These are phyloP conservation scores for Thermomucor indicae-seudaticae DNA, from an alignment of 371 early-diverging fungal species.

Conservation along the genomic window DNA sequence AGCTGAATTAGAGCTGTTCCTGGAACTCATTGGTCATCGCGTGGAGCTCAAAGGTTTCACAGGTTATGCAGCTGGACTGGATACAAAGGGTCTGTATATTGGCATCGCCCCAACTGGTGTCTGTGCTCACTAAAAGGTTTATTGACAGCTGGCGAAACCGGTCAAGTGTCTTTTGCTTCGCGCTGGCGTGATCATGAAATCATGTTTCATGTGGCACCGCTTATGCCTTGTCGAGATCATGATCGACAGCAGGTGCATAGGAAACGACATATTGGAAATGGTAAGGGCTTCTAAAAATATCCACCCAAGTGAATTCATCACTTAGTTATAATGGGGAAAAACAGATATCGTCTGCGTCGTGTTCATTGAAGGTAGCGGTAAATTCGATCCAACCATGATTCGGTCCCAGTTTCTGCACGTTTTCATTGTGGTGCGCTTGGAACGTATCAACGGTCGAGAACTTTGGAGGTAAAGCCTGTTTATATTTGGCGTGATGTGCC, in stretches of 20 bases:
- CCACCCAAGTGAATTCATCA: background rate
- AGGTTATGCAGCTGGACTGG: constrained; percentile 80
- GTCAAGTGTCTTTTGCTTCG: constrained; percentile 66
- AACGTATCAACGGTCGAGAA: constrained; percentile 18
- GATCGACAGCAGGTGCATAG: constrained; percentile 79
- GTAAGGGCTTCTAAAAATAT: constrained; percentile 27
- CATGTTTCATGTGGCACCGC: constrained; percentile 81
- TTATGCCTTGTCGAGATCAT: constrained; percentile 63
- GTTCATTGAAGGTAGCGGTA: constrained; percentile 52
- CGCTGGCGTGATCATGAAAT: constrained; percentile 76
- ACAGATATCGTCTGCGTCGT: constrained; percentile 70
- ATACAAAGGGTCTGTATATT: constrained; percentile 60
- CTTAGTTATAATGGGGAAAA: background rate
- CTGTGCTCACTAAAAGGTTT: background rate
- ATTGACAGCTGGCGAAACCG: constrained; percentile 58
- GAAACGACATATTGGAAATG: constrained; percentile 85
- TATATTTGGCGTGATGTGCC: too few relatives aligned
- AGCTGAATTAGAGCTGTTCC: constrained; percentile 55
- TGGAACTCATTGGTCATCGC: constrained; percentile 68
- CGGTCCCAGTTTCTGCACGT: constrained; percentile 71
- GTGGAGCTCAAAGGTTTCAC: constrained; percentile 72
- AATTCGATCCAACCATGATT: constrained; percentile 62
- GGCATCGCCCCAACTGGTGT: background rate
- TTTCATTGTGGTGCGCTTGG: constrained; percentile 58
- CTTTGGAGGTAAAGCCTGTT: constrained; percentile 30